Evolutionary conservation across 805 yeast species (phyloP), one percentile per base, ranked within the genome.

Genomic region (Schwanniomyces pseudopolymorphus): DNA sequence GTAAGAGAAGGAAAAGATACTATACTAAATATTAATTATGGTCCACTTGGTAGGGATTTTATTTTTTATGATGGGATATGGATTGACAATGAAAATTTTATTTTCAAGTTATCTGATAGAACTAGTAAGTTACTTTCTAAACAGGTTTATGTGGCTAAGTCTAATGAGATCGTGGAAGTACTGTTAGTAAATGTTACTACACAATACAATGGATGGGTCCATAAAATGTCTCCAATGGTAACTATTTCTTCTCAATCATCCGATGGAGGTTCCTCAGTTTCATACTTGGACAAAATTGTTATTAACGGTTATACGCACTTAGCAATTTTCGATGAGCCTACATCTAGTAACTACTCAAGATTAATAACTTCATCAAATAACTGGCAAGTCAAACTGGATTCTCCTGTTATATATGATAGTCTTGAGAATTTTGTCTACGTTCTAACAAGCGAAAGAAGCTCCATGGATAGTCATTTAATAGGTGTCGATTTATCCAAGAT

Each of bases 381-480:
- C 0, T 92, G 96, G 95, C 97, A 92, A 60, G 94, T 94, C 4
- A 84, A 80, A 19, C 77, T 51, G 17, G 49, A 71, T 19, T 89
- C 89, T 1, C 83, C 85, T 2, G 69, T 83, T 3, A 77, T 84
- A 0, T 83, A 67, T 56, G 79, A 83, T 48, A 50, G 58, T 19
- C 70, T 63, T 11, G 66, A 67, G 7, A 69, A 78, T 40, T 54
- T 63, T 3, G 58, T 87, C 1, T 85, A 78, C 56, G 90, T 81
- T 59, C 58, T 84, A 9, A 83, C 91, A 1, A 87, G 96, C 0
- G 80, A 81, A 52, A 80, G 80, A 53, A 83, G 91, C 2, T 81
- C 97, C 0, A 81, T 83, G 45, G 96, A 92, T 60, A 74, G 96
- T 56, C 96, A 90, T 58, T 58, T 94, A 19, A 85, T 88, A 61